Percentiles rank a stretch among this genome's conserved stretches.
Conservation (phyloP, 495 filamentous ascomycete genomes). For the Penicillium herquei region DNA sequence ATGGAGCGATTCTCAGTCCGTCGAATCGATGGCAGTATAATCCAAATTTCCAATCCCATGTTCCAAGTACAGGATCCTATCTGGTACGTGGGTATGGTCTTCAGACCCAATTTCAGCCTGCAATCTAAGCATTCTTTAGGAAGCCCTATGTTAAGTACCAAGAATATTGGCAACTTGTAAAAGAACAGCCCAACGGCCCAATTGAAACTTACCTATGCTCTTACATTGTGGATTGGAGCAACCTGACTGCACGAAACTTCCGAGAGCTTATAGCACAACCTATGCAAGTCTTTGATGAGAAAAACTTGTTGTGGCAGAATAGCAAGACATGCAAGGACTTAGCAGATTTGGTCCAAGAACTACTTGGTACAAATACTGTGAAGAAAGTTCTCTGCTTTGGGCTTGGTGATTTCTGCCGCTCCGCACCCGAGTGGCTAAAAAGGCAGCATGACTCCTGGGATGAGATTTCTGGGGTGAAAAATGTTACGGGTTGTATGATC, state of each 20-base stretch:
- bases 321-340: slow-evolving; percentile 28
- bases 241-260: slow-evolving; percentile 30
- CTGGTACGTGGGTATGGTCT: slow-evolving; percentile 32
- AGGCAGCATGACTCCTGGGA: slow-evolving; percentile 25
- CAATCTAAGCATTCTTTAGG: slow-evolving; percentile 26
- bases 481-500: slow-evolving; percentile 27
- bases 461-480: slow-evolving; percentile 27
- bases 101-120: slow-evolving; percentile 20
- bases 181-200: slow-evolving; percentile 24
- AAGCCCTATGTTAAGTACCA: slow-evolving; percentile 33
- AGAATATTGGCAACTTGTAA: slow-evolving; percentile 32
- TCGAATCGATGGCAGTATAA: slow-evolving; percentile 34
- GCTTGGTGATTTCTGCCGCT: slow-evolving; percentile 34
- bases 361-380: slow-evolving; percentile 26
- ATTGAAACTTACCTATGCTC: slow-evolving; percentile 35
- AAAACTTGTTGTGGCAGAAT: slow-evolving; percentile 29
- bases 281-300: slow-evolving; percentile 33
- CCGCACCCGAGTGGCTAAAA: slow-evolving; percentile 32
- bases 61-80: slow-evolving; percentile 38
- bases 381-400: slow-evolving; percentile 42
- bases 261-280: slow-evolving; percentile 30
- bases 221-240: slow-evolving; percentile 38
- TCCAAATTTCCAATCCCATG: slow-evolving; percentile 38
- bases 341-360: slow-evolving; percentile 24
- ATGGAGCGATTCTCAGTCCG: slow-evolving; percentile 34